phyloP scores from a whole-genome alignment of 1,139 yeast species.

The Candida tetrigidarum region DNA sequence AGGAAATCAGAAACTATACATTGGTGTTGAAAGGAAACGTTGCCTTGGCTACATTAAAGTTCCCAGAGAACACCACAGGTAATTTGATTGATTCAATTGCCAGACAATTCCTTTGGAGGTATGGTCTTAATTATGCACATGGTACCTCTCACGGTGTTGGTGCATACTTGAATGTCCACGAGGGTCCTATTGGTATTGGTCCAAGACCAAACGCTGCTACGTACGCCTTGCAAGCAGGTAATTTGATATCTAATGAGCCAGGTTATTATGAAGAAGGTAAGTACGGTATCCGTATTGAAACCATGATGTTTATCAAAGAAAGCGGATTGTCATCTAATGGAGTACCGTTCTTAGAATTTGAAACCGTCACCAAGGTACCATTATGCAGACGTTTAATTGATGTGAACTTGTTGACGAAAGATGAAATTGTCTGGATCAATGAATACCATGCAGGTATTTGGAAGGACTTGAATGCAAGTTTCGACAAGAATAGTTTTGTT shows the following conservation, averaged over 20 bases:
- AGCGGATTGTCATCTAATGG: constrained; percentile 49
- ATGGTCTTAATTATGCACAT: constrained; percentile 91
- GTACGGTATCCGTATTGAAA: constrained; percentile 94
- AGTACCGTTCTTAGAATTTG: constrained; percentile 70
- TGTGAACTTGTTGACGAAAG: constrained; percentile 45
- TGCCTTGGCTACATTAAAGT: constrained; percentile 72
- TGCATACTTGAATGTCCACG: constrained; percentile 90
- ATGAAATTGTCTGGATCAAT: constrained; percentile 73
- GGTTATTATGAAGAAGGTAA: constrained; percentile 93
- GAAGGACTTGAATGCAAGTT: constrained; percentile 52
- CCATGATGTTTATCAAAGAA: constrained; percentile 68
- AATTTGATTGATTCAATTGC: constrained; percentile 84
- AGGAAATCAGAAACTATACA: constrained; percentile 79
- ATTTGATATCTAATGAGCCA: constrained; percentile 90
- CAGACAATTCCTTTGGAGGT: constrained; percentile 84
- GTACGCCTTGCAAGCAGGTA: constrained; percentile 65
- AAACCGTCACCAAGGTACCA: constrained; percentile 90
- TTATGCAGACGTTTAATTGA: constrained; percentile 43
- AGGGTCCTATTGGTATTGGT: constrained; percentile 95
- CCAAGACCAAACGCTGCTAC: constrained; percentile 55
- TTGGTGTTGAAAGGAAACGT: constrained; percentile 91
- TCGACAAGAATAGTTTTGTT: constrained; percentile 55
- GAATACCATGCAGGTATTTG: constrained; percentile 67
- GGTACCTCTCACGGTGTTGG: constrained; percentile 99
- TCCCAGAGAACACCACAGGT: constrained; percentile 91